phyloP scores from a whole-genome alignment of 139 green algal genomes.

The Desmodesmus armatus region DNA sequence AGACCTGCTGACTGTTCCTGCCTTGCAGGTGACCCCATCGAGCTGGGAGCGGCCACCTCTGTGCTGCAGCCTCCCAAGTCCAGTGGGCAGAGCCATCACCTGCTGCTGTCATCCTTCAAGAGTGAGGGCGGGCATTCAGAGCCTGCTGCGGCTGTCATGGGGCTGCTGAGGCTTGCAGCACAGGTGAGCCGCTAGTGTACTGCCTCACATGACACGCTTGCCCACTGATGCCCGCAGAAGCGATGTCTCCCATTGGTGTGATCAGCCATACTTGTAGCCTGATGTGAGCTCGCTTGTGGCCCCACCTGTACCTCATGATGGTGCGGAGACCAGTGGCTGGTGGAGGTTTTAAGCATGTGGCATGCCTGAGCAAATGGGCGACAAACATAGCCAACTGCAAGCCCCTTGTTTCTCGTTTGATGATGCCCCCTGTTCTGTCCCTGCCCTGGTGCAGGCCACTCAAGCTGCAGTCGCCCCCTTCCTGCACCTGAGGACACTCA shows the following conservation, averaged over 20 bases:
- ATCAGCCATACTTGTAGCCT: no score
- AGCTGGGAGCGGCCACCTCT: conserved; percentile 58
- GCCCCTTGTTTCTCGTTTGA: no score
- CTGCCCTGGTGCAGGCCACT: background rate
- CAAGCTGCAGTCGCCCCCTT: conserved; percentile 46
- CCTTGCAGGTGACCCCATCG: conserved; percentile 31
- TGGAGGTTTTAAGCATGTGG: no score
- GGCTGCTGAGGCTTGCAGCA: conserved; percentile 28
- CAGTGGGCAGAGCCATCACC: background rate
- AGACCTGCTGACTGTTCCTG: background rate
- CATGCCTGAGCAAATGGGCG: background rate
- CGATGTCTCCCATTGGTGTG: no score
- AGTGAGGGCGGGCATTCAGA: conserved; percentile 55
- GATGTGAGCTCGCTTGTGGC: no score
- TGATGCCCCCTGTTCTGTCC: conserved; percentile 5
- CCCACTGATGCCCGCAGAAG: no score
- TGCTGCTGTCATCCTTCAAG: conserved; percentile 54
- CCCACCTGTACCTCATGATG: no score
- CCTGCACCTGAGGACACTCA: conserved; percentile 69
- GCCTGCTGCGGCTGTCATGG: conserved; percentile 63
- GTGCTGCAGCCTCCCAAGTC: conserved; percentile 43
- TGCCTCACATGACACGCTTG: no score
- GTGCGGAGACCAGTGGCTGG: no score
- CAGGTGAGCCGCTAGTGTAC: no score
- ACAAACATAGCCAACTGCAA: no score